Evolutionary conservation across 768 basidiomycete genomes (phyloP).

Genomic region (Suillus occidentalis): DNA sequence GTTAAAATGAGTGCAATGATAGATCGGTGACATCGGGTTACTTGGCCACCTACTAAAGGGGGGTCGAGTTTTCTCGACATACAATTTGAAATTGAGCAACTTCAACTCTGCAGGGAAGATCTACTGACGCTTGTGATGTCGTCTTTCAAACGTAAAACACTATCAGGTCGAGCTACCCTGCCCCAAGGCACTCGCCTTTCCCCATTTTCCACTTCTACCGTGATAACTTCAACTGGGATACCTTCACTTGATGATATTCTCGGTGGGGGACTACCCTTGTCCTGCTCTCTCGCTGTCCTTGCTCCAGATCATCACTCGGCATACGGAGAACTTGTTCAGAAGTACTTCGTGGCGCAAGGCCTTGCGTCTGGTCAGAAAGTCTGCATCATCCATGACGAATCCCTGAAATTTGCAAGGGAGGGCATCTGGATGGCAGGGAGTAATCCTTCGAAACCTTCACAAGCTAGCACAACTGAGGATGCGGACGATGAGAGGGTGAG

Average conservation of each 20-base stretch:
- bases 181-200: slow-evolving; percentile 59
- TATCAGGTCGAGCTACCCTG: slow-evolving; percentile 42
- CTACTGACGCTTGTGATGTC: slow-evolving; percentile 46
- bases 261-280: slow-evolving; percentile 87
- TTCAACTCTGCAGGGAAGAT: neutral
- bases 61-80: neutral
- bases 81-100: neutral
- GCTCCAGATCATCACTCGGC: slow-evolving; percentile 87
- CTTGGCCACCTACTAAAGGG: neutral
- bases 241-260: slow-evolving; percentile 94
- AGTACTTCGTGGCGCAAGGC: slow-evolving; percentile 90
- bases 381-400: slow-evolving; percentile 62
- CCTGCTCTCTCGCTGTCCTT: slow-evolving; percentile 67
- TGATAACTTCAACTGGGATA: slow-evolving; percentile 81
- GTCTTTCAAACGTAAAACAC: slow-evolving; percentile 73
- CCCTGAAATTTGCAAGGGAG: slow-evolving; percentile 57
- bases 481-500: slow-evolving; percentile 32
- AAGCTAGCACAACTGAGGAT: slow-evolving; percentile 32
- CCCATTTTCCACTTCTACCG: slow-evolving; percentile 53
- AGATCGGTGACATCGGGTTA: neutral
- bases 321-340: slow-evolving; percentile 81
- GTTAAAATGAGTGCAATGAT: neutral
- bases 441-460: slow-evolving; percentile 12
- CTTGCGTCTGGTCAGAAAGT: slow-evolving; percentile 69
- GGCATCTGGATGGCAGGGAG: slow-evolving; percentile 76